A percentile compares a stretch with the other conserved stretches of the same genome.
Conservation (phyloP, 371 early-diverging fungal species). For the Fennellomyces sp. region DNA sequence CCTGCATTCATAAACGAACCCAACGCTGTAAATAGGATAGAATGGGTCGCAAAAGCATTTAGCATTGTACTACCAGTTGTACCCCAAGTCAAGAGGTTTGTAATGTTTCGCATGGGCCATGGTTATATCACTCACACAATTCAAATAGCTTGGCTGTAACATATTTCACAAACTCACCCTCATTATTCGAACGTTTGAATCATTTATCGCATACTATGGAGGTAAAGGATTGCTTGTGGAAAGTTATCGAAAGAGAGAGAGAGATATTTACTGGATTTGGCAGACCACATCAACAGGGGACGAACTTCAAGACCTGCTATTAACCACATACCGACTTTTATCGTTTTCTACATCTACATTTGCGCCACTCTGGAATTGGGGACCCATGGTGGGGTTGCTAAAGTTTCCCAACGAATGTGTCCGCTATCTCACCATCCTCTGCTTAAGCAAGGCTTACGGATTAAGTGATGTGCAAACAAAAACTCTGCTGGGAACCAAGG, state of each 20-base stretch:
- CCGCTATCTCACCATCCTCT: constrained; percentile 57
- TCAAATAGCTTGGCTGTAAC: constrained; percentile 62
- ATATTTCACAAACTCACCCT: constrained; percentile 58
- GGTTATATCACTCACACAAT: background rate
- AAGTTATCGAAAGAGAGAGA: background rate
- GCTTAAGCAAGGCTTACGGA: constrained; percentile 55
- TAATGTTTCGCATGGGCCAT: background rate
- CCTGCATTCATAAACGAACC: constrained; percentile 48
- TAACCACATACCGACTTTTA: constrained; percentile 66
- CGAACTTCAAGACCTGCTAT: constrained; percentile 52
- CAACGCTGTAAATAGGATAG: constrained; percentile 48
- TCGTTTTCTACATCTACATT: constrained; percentile 58
- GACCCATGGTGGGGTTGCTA: constrained; percentile 60
- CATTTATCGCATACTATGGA: constrained; percentile 23
- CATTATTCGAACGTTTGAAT: constrained; percentile 57
- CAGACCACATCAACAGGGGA: background rate
- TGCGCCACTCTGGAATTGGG: constrained; percentile 68
- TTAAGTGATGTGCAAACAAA: constrained; percentile 52
- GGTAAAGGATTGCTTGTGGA: background rate
- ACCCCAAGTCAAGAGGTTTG: constrained; percentile 76
- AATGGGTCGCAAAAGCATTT: constrained; percentile 64
- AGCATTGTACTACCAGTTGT: constrained; percentile 67
- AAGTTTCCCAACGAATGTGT: constrained; percentile 43
- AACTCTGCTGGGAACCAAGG: constrained; percentile 22
- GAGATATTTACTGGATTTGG: background rate